Base-by-base conservation (phyloP, 148 eudicot genomes). In the Cornus florida region DNA sequence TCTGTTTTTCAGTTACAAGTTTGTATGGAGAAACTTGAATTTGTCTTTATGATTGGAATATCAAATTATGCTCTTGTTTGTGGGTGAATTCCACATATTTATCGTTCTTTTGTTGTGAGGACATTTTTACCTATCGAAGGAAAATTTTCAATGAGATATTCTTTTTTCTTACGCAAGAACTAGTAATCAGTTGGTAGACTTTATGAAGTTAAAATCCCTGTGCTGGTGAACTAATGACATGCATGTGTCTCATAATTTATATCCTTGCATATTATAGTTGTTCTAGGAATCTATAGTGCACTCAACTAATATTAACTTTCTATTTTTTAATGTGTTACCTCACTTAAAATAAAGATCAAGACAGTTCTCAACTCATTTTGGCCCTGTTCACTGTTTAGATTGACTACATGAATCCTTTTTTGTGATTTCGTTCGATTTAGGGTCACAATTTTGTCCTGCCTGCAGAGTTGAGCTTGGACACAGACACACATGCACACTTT, bases 21-120 rank as follows among this genome's bases (percentile, higher is more conserved):
- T 75, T 69, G 14, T 72, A 32, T 74, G 48, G 76, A 39, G 65
- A 77, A 67, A 39, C 23, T 31, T 80, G n/a, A 68, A 56, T 48
- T 71, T 41, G 14, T 57, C 17, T 81, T 14, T 53, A 19, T 10
- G 59, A 70, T 80, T 60, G 24, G 72, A n/a, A 66, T 12, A 62
- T 10, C 43, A 53, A 17, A 50, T 48, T 65, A 4, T 72, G 66
- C 33, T 59, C 71, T 48, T 10, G 67, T 71, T 70, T 75, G 13
- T 79, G 35, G 64, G 41, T 62, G 59, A 60, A 62, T 78, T 35
- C 12, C 41, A 7, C 5, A 28, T 64, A 8, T 79, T 65, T 28
- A n/a, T 28, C 16, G 12, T 28, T 41, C 28, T 46, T 79, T 6
- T 35, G 9, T 73, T 31, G 39, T 24, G 50, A 71, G 10, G 10